Conservation (phyloP, 108 stramenopile genomes). For the Fistulifera pelliculosa region DNA sequence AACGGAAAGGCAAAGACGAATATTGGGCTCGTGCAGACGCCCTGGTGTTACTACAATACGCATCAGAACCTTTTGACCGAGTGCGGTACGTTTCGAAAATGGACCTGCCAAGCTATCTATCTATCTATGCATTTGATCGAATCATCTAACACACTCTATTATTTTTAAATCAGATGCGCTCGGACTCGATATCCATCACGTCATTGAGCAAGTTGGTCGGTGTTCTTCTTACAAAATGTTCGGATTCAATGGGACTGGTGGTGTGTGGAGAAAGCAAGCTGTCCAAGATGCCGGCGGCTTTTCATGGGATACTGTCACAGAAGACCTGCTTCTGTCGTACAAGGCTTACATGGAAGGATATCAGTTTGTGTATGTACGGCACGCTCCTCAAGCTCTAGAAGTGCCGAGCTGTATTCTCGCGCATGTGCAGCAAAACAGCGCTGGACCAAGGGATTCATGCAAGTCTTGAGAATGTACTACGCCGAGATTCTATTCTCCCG, state of each 20-base stretch:
- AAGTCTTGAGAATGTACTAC: slow-evolving; percentile 9
- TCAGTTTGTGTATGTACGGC: slow-evolving; percentile 13
- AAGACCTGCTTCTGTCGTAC: slow-evolving; percentile 17
- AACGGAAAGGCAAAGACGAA: slow-evolving; percentile 7
- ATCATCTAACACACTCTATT: too few relatives aligned
- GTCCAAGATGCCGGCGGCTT: slow-evolving; percentile 12
- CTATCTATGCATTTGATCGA: too few relatives aligned
- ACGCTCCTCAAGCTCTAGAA: slow-evolving; percentile 16
- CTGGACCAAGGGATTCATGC: slow-evolving; percentile 22
- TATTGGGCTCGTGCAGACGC: slow-evolving; percentile 16
- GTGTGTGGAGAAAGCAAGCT: slow-evolving; percentile 15
- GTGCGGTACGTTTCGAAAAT: neutral
- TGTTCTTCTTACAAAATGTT: slow-evolving; percentile 1
- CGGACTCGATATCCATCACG: slow-evolving; percentile 7
- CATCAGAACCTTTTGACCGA: slow-evolving; percentile 20
- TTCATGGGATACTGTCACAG: slow-evolving; percentile 22
- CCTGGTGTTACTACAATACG: slow-evolving; percentile 23
- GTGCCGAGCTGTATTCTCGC: slow-evolving; percentile 7
- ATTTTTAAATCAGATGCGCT: slow-evolving; percentile 6
- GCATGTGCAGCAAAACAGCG: slow-evolving; percentile 19
- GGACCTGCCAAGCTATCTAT: too few relatives aligned
- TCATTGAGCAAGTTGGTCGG: slow-evolving; percentile 12
- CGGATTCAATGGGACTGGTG: slow-evolving; percentile 24
- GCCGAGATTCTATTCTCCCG: slow-evolving; percentile 2
- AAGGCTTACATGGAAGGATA: slow-evolving; percentile 13